Evolutionary conservation across 768 basidiomycete genomes (phyloP), one percentile per base, ranked within the genome.

Genomic region (Boletus tylopilopsis): DNA sequence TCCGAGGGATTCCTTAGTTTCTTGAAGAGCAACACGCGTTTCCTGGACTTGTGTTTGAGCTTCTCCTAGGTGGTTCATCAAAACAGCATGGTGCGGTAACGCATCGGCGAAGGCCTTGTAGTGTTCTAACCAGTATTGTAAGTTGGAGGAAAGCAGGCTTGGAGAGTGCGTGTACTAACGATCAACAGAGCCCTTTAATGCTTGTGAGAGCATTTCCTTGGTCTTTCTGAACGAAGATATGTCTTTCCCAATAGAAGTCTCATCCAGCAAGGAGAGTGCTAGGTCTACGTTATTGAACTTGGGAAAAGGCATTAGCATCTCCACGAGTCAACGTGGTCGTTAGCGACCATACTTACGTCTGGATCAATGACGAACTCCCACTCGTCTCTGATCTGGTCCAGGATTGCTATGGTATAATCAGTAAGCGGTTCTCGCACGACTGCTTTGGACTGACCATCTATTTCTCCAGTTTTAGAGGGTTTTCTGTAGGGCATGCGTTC

Each of bases 251-350:
- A 74, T 68, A 11, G 86, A 83, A 2, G 82, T 80, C 35, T 84
- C 78, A 56, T 94, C 90, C 22, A 99, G 73, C 3, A 99, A 77
- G 59, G 92, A 85, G 15, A 99, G 78, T 5, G 96, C 94, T 32
- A 98, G 76, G 61, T 94, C 88, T 29, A 96, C 94, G 41, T 88
- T 87, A 64, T 96, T 95, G 71, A 98, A 99, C 85, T n/a, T 94
- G 59, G 30, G 24, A 40, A 23, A 53, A 34, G 27, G 36, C 37
- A 57, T 46, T 33, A 54, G 32, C 42, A 47, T 46, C 35, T 35
- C 45, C 36, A 53, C 19, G 46, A 21, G 27, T 23, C 19, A 45
- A 37, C 22, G 39, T 35, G 33, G 42, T 8, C 18, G 8, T 29
- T 18, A 19, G 40, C 16, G 18, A 45, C 42, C 37, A 35, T 45